phyloP scores from a whole-genome alignment of 306 rosid genomes.

The Crotalaria pallida region DNA sequence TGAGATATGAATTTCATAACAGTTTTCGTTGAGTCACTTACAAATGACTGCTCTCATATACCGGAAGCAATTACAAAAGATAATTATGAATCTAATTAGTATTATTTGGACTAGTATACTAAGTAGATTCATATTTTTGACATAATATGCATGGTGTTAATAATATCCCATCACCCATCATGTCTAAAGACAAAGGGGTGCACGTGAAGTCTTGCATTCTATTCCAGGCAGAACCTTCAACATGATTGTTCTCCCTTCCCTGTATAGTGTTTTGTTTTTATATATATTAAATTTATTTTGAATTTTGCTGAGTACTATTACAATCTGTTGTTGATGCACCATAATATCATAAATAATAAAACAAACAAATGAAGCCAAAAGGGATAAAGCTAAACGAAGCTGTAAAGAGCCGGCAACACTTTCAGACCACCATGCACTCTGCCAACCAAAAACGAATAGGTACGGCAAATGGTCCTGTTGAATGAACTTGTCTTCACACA shows the following conservation, averaged over 20 bases:
- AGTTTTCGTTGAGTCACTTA: not conserved
- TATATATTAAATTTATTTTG: not conserved
- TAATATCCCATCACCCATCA: not conserved
- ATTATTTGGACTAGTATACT: too few relatives aligned
- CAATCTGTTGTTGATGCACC: not conserved
- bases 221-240: not conserved
- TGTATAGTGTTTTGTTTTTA: conserved; percentile 5
- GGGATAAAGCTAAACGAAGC: not conserved
- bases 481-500: conserved; percentile 11
- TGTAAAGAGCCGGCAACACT: conserved; percentile 10
- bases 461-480: conserved; percentile 15
- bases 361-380: conserved; percentile 1
- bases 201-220: not conserved
- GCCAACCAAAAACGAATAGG: conserved; percentile 11
- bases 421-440: conserved; percentile 13
- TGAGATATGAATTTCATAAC: not conserved
- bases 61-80: not conserved
- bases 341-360: not conserved
- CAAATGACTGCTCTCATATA: not conserved
- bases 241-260: not conserved
- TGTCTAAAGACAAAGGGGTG: not conserved
- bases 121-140: not conserved
- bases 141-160: not conserved
- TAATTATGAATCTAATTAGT: not conserved
- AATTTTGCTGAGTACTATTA: not conserved